These are phyloP conservation scores for Volvox reticuliferus DNA, from an alignment of 139 green algal species.

Conservation along the genomic window DNA sequence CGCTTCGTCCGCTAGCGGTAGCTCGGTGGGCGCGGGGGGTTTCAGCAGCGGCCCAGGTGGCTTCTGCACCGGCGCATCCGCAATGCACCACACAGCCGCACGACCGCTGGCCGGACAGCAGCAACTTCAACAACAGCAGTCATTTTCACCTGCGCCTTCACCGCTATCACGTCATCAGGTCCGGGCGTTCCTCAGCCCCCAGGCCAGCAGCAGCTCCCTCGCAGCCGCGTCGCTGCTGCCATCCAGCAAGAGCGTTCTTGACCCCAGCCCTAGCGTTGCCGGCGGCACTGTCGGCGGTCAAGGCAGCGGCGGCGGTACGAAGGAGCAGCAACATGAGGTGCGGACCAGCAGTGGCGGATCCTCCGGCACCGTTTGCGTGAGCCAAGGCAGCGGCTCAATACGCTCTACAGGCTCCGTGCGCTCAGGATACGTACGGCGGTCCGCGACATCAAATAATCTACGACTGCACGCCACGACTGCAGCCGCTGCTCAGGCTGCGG, in stretches of 20 bases:
- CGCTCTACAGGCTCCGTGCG: neutral
- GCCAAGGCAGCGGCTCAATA: neutral
- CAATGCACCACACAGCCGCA: neutral
- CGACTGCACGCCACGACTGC: constrained; percentile 28
- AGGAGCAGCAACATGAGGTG: neutral
- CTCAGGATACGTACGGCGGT: neutral
- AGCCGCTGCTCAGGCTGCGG: constrained; percentile 24
- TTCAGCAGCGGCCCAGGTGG: neutral
- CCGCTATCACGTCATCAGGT: neutral
- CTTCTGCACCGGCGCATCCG: neutral
- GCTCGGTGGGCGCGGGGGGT: neutral
- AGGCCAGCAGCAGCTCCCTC: neutral
- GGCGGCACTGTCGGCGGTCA: neutral
- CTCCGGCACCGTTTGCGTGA: neutral
- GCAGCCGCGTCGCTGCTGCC: neutral
- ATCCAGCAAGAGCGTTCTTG: neutral
- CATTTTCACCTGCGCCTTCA: neutral
- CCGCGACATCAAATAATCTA: constrained; percentile 1
- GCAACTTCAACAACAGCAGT: neutral
- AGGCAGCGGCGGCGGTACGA: neutral
- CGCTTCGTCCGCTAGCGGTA: too few species aligned
- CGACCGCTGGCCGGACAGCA: neutral
- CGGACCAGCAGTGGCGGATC: neutral
- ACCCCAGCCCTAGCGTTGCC: neutral
- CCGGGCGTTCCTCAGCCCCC: constrained; percentile 5